Conservation (phyloP, 257 asterid genomes). For the Catharanthus roseus region DNA sequence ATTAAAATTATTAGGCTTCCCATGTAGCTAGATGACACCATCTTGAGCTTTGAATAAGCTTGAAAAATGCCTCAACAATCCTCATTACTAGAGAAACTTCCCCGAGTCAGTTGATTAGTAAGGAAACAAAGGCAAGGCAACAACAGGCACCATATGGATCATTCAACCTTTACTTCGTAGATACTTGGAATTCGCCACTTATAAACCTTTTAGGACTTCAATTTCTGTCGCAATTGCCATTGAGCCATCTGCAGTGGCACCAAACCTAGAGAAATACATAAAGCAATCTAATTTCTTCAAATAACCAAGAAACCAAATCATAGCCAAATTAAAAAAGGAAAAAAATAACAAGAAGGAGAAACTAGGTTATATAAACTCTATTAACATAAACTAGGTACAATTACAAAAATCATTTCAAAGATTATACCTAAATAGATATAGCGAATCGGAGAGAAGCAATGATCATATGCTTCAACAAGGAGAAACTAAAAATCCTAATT, state of each 20-base stretch:
- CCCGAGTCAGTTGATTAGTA: constrained; percentile 74
- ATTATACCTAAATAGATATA: neutral
- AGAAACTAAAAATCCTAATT: neutral
- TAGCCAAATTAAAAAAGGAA: no score
- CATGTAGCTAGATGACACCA: constrained; percentile 71
- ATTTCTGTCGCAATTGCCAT: constrained; percentile 64
- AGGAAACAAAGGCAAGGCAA: constrained; percentile 81
- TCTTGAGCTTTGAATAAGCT: constrained; percentile 62
- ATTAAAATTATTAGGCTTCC: constrained; percentile 27
- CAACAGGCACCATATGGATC: no score
- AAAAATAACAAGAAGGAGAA: neutral
- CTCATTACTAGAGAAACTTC: constrained; percentile 69
- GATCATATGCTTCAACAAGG: neutral
- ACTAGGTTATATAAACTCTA: neutral
- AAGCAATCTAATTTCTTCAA: neutral
- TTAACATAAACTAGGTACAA: neutral
- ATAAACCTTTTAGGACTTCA: constrained; percentile 59
- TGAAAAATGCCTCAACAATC: constrained; percentile 51
- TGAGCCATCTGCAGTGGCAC: constrained; percentile 50
- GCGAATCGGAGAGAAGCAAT: neutral
- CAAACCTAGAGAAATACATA: neutral
- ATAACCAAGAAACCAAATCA: neutral
- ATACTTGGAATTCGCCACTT: no score
- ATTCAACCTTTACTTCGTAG: no score
- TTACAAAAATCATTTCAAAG: neutral